Evolutionary conservation across 2,329 filamentous ascomycete genomes (phyloP), one percentile per base, ranked within the genome.

Genomic region (Ophiostoma populinum): DNA sequence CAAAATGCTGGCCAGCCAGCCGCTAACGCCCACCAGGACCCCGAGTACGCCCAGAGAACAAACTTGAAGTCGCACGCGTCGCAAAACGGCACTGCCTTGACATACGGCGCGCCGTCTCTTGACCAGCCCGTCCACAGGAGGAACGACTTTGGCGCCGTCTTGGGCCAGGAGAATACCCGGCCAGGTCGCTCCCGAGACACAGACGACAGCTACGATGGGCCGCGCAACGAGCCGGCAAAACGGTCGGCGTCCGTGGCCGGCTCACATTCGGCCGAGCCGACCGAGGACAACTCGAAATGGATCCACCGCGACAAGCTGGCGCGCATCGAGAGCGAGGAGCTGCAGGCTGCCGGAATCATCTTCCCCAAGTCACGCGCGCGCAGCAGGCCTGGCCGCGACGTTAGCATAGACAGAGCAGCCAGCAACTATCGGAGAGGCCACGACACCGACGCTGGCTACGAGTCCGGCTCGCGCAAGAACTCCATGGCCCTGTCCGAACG

Each of bases 241-340:
- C 24, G 24, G 24, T n/a, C 8, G 24, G 8, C 24, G 8, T 25
- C n/a, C n/a, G n/a, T n/a, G n/a, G 48, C 49, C 30, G 50, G 56
- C 17, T 47, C 52, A 25, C 36, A 44, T 22, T 39, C 45, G 16
- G 48, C 51, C 22, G 47, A 48, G 9, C 45, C 45, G 7, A 57
- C 62, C 22, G 56, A 62, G 22, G 74, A 78, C 41, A 64, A 71
- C 41, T 79, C 74, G 21, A 77, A 81, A 53, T 90, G 81, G 81
- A 87, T 90, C 46, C 81, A 90, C 49, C 64, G 81, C 38, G 81
- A 90, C 55, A 87, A 87, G 56, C 58, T 90, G 41, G 80, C 79
- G 36, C 71, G 70, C 49, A 90, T 87, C 45, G 81, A 90, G 55
- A 87, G 63, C 45, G 67, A 75, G 48, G 81, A 90, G 55, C 64